Evolutionary conservation across 2,329 filamentous ascomycete genomes (phyloP), one percentile per base, ranked within the genome.

Genomic region (Fusarium napiforme): DNA sequence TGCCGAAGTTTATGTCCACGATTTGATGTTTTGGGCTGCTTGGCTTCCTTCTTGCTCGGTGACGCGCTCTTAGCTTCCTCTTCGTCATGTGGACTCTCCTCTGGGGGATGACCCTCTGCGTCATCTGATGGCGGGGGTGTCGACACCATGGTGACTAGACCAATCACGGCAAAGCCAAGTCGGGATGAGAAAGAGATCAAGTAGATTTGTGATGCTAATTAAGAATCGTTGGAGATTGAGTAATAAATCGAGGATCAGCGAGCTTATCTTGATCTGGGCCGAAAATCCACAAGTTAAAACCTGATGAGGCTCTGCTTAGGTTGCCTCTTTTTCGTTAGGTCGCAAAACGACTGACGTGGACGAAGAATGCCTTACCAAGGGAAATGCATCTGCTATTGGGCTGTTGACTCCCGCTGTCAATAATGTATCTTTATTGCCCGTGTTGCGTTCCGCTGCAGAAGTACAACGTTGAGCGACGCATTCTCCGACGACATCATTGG

Each of bases 271-370:
- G 40, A 26, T n/a, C 34, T 30, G 4, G 21, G 43, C 15, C 26
- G 1, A 16, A 9, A 53, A 26, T 32, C 23, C 26, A 55, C 36
- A 49, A 36, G 57, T 47, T 37, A 23, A 55, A 30, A n/a, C 36
- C 36, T 26, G 30, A 19, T 68, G 65, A 68, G 65, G 65, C 65
- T 68, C 65, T 68, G 56, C 37, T 32, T 12, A 18, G 15, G 37
- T 46, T 45, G 61, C 42, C 63, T 57, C 30, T 30, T 45, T 16
- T 40, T 18, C 4, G 7, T 34, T 26, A 39, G 64, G 66, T 68
- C 64, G 65, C 65, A 50, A 63, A 19, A 16, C 3, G 40, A 43
- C 56, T 45, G 60, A 68, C 65, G 65, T 55, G 65, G 60, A 68
- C 56, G 60, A 55, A 55, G 46, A 49, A 37, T 46, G 65, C 65